Conservation (phyloP, 2,329 filamentous ascomycete species). For the Penicillium vulpinum region DNA sequence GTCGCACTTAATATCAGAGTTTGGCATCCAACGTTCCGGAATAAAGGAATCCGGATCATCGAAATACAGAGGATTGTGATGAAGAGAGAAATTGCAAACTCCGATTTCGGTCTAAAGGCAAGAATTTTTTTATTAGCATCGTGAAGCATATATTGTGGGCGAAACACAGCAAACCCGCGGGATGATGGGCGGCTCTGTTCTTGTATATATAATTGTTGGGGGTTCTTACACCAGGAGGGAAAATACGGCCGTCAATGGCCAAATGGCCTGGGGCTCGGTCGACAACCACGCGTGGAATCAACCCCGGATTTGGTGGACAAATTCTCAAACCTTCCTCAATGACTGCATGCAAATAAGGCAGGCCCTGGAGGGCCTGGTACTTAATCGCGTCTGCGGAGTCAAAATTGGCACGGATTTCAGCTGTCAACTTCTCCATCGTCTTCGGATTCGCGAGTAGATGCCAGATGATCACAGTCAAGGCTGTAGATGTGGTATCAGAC, state of each 20-base stretch:
- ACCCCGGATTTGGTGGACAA: background rate
- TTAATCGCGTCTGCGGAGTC: background rate
- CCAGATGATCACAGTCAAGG: background rate
- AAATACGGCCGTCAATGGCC: background rate
- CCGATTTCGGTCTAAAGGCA: background rate
- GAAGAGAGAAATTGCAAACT: background rate
- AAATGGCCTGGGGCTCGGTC: background rate
- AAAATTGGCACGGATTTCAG: background rate
- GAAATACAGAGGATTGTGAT: background rate
- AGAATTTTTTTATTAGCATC: background rate
- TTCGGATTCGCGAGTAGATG: background rate
- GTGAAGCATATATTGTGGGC: background rate
- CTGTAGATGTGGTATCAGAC: background rate
- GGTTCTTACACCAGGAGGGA: background rate
- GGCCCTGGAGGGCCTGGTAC: background rate
- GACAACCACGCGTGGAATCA: background rate
- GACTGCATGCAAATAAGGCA: background rate
- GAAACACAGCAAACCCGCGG: too few relatives aligned
- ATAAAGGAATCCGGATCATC: background rate
- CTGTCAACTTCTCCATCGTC: background rate
- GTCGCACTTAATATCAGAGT: background rate
- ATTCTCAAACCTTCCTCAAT: background rate
- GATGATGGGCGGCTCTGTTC: too few relatives aligned
- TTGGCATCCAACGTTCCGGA: background rate
- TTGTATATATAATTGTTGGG: too few relatives aligned